Percentiles rank a stretch among this genome's conserved stretches.
Conservation (phyloP, 2,329 filamentous ascomycete species). For the Trichoderma semiorbis region DNA sequence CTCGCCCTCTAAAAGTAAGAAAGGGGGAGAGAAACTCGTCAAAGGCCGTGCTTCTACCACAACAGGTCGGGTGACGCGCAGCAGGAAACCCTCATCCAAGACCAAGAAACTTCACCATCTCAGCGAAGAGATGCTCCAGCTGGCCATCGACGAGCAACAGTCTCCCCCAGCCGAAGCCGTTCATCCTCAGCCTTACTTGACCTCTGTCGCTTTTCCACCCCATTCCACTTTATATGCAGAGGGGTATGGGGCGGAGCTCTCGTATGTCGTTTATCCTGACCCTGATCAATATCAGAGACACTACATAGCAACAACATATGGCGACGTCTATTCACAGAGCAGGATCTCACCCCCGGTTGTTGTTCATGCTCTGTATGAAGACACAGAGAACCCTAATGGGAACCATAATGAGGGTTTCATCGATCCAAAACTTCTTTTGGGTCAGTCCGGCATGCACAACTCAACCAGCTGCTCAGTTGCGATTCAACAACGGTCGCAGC, state of each 20-base stretch:
- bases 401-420: conserved; percentile 3
- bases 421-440: conserved; percentile 18
- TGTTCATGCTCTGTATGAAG: neutral
- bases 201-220: neutral
- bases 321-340: neutral
- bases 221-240: neutral
- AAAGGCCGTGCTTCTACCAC: neutral
- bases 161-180: neutral
- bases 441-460: neutral
- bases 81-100: neutral
- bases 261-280: neutral
- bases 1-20: conserved; percentile 63
- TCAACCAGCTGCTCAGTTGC: neutral
- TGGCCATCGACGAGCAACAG: neutral
- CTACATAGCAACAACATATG: neutral
- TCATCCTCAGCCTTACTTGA: neutral
- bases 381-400: neutral
- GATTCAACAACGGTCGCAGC: neutral
- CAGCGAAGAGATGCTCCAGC: neutral
- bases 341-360: neutral
- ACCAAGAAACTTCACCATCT: neutral
- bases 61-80: neutral
- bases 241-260: too few relatives aligned
- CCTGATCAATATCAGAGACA: neutral
- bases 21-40: conserved; percentile 27